Base-by-base conservation (phyloP, 257 asterid species). In the Osmanthus fragrans region DNA sequence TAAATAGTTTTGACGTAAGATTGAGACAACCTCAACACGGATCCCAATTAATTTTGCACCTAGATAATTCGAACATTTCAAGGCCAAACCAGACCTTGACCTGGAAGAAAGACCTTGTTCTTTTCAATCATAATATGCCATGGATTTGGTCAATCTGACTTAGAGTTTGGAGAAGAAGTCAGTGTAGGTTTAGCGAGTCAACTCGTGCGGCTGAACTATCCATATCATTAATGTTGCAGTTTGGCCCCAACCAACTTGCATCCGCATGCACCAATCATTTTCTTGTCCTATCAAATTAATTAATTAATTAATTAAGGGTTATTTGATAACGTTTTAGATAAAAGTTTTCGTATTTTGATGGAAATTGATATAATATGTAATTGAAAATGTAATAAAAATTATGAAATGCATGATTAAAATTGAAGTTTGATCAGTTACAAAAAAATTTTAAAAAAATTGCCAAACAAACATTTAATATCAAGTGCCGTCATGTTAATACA, bases 61-160 rank as follows among this genome's bases (percentile, higher is more conserved):
- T 7, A 5, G 4, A 63, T 34, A 33, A 29, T 56, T 63, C 70
- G 58, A 73, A 34, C 71, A n/a, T 69, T 82, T 71, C 56, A 82
- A 74, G 73, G 74, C 51, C 71, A 47, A 74, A 60, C 65, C 27
- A 33, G 77, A 73, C 79, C 60, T 36, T 69, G 77, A 71, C 47
- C 47, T 10, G 47, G 5, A 2, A 40, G 47, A 7, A 3, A 40
- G 47, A 40, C 11, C 47, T 40, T 11, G 4, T 40, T 40, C 15
- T 40, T 40, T 9, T 9, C 47, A 40, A 9, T 40, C 0, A 9
- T 10, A 40, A 39, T 39, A 39, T 16, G 68, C 80, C 23, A 40
- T 33, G 78, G 81, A 79, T 79, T 73, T 51, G 45, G 83, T 79
- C 86, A 79, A 79, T 56, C 27, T 32, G 23, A 72, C 54, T 10